These are phyloP conservation scores for Chaetomium olivaceum DNA, from an alignment of 2,329 filamentous ascomycete species.

Conservation along the genomic window DNA sequence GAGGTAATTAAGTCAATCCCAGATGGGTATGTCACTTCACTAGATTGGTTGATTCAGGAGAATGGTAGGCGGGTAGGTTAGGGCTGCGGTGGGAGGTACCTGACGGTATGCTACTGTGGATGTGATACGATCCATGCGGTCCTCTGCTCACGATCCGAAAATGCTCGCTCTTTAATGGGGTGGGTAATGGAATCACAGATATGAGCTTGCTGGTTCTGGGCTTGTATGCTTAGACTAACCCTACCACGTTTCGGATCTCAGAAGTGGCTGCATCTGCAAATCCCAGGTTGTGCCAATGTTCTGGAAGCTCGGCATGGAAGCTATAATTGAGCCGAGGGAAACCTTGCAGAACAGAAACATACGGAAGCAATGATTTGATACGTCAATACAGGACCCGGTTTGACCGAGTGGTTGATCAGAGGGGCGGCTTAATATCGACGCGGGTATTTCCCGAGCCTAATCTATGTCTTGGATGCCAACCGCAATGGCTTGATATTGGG, in stretches of 20 bases:
- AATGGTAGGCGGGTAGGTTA: too few species aligned
- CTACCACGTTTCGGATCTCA: background rate
- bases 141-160: too few species aligned
- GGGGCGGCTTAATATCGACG: background rate
- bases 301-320: background rate
- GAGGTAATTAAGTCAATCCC: too few species aligned
- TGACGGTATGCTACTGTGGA: too few species aligned
- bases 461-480: background rate
- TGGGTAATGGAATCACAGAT: background rate
- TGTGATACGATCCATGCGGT: too few species aligned
- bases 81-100: too few species aligned
- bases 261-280: background rate
- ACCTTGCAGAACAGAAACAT: background rate
- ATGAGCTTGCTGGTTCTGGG: background rate
- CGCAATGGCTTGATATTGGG: background rate
- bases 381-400: background rate
- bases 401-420: background rate
- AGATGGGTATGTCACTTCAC: too few species aligned
- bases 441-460: conserved; percentile 14
- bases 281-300: background rate
- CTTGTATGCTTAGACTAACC: too few species aligned
- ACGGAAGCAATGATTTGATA: background rate
- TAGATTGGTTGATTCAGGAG: too few species aligned
- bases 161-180: too few species aligned
- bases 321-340: background rate